Evolutionary conservation across 495 filamentous ascomycete species (phyloP).

Genomic region (Aspergillus diversus): DNA sequence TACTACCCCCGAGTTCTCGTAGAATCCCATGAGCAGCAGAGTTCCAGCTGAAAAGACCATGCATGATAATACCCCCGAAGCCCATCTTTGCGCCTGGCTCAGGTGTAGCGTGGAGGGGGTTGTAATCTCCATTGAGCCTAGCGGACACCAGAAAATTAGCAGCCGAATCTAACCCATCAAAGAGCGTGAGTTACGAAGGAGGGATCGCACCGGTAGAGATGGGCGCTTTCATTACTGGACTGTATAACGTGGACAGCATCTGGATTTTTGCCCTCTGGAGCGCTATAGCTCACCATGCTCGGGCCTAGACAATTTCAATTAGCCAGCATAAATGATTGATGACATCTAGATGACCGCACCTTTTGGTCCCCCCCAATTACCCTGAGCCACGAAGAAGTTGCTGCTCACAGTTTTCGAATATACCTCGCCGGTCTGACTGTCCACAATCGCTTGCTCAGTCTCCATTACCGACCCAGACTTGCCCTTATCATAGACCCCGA

Average conservation of each 20-base stretch:
- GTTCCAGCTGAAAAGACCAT: conserved; percentile 87
- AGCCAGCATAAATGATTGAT: too few species aligned
- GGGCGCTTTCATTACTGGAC: conserved; percentile 70
- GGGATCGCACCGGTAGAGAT: conserved; percentile 63
- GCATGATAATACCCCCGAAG: conserved; percentile 86
- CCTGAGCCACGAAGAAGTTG: conserved; percentile 82
- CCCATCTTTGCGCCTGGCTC: conserved; percentile 87
- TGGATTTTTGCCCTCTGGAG: conserved; percentile 71
- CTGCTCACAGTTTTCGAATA: conserved; percentile 70
- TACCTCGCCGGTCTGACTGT: conserved; percentile 67
- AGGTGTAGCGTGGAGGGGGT: conserved; percentile 84
- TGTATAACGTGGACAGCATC: conserved; percentile 72
- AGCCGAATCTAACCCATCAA: conserved; percentile 56
- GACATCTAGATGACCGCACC: conserved; percentile 55
- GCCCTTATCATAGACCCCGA: conserved; percentile 95
- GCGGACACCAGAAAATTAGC: conserved; percentile 57
- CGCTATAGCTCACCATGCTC: conserved; percentile 70
- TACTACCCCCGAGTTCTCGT: conserved; percentile 69
- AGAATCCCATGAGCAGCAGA: conserved; percentile 72
- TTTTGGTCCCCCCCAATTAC: conserved; percentile 87
- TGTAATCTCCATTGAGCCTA: conserved; percentile 86
- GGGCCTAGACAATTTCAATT: conserved; percentile 54
- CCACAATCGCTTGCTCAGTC: conserved; percentile 76
- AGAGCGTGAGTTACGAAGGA: not conserved
- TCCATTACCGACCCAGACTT: conserved; percentile 82